Base-by-base conservation (phyloP, 257 asterid species). In the Primulina eburnea region DNA sequence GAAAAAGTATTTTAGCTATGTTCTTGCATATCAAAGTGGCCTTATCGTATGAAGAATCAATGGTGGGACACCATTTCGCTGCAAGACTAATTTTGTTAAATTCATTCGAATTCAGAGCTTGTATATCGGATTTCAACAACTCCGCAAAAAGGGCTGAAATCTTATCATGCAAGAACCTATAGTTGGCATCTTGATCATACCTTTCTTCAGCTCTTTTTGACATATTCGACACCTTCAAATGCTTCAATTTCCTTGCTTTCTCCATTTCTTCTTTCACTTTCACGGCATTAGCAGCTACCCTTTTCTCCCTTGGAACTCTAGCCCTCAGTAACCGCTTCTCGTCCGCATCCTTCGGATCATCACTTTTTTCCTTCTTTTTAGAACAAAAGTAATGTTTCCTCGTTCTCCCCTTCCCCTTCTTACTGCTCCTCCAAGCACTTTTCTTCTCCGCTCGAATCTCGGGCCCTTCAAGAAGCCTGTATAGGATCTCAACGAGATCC, bases 41-140 rank as follows among this genome's bases (percentile, higher is more conserved):
- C 72, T 76, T 79, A 65, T 87, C 90, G 30, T 84, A 87, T 0
- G 88, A 81, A 0, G 90, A 84, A 74, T 82, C 93, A 53, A 87
- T 65, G 11, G 79, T 52, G 6, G 92, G 90, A 52, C 88, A 87
- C 92, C 90, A 87, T 55, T 84, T 87, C 2, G 84, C 83, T 3
- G 92, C 90, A 29, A 84, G 76, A 35, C 81, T 79, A n/a, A 84
- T 82, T 20, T 81, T 74, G 1, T 29, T 64, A 4, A 50, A 33
- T 26, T 80, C 64, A 2, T 82, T 82, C 3, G 74, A 81, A 5
- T 65, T 77, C 70, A 84, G 70, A 2, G 76, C 75, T 61, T 79
- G 78, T 18, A 82, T 0, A 79, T 87, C 90, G 17, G 64, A 62
- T 68, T 38, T 79, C 85, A 87, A 73, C 30, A 77, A 57, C 76